A percentile compares a stretch with the other conserved stretches of the same genome.
Evolutionary conservation across 805 yeast species (phyloP).

Genomic region (Hanseniaspora jakobsenii): DNA sequence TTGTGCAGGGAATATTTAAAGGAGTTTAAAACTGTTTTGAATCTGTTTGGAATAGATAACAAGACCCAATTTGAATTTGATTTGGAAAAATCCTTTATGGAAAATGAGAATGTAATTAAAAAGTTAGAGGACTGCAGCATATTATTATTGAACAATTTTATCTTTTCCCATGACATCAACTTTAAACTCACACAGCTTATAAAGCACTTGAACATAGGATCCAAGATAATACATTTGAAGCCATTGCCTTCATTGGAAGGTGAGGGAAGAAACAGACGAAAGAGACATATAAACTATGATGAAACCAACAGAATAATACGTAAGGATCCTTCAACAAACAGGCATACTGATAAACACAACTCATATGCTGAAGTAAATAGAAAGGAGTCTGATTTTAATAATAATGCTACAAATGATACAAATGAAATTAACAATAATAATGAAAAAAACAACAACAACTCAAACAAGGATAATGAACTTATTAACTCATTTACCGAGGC

Average conservation of each 20-base stretch:
- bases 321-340: no score
- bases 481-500: neutral
- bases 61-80: slow-evolving; percentile 48
- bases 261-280: no score
- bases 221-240: slow-evolving; percentile 66
- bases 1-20: slow-evolving; percentile 48
- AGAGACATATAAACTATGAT: slow-evolving; percentile 1
- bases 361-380: no score
- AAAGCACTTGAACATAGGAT: slow-evolving; percentile 53
- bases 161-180: slow-evolving; percentile 68
- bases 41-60: slow-evolving; percentile 46
- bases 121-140: slow-evolving; percentile 55
- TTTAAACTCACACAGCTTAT: slow-evolving; percentile 54
- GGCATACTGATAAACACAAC: no score
- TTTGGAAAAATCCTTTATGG: slow-evolving; percentile 58
- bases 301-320: neutral
- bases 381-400: no score
- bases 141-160: slow-evolving; percentile 67
- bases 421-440: neutral
- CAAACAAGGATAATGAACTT: neutral
- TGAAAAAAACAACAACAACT: neutral
- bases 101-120: slow-evolving; percentile 43
- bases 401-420: no score
- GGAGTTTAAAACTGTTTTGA: slow-evolving; percentile 48
- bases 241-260: slow-evolving; percentile 63